phyloP scores from a whole-genome alignment of 805 yeast species.

The Wickerhamiella parazyma region DNA sequence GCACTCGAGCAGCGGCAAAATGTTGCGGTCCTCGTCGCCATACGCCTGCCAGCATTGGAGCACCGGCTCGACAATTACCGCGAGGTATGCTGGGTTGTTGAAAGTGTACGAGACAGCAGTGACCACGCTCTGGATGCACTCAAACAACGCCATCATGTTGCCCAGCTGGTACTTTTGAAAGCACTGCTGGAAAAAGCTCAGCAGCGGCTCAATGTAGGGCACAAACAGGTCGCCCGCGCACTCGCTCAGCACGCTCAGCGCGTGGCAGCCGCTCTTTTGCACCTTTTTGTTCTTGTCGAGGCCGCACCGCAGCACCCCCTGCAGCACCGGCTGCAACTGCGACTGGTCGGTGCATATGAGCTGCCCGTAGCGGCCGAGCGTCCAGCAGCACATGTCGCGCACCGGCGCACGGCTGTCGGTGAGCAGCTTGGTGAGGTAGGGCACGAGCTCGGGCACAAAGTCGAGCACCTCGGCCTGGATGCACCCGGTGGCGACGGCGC shows the following conservation, averaged over 20 bases:
- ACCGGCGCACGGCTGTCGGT: slow-evolving; percentile 69
- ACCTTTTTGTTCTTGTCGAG: slow-evolving; percentile 79
- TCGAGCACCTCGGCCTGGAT: slow-evolving; percentile 47
- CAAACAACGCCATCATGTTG: slow-evolving; percentile 70
- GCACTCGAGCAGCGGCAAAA: slow-evolving; percentile 90
- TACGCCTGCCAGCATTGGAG: slow-evolving; percentile 66
- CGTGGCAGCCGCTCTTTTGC: slow-evolving; percentile 88
- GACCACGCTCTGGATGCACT: slow-evolving; percentile 79
- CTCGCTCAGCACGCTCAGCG: slow-evolving; percentile 74
- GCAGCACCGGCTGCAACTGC: slow-evolving; percentile 64
- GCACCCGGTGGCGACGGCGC: slow-evolving; percentile 89
- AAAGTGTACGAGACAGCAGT: slow-evolving; percentile 56
- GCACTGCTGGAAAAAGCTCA: slow-evolving; percentile 59
- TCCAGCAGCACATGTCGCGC: slow-evolving; percentile 92
- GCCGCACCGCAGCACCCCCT: slow-evolving; percentile 59
- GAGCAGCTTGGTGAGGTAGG: slow-evolving; percentile 69
- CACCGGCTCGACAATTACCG: slow-evolving; percentile 63
- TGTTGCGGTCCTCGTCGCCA: slow-evolving; percentile 63
- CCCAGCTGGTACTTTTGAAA: slow-evolving; percentile 68
- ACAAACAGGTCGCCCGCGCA: slow-evolving; percentile 50
- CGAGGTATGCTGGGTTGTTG: slow-evolving; percentile 42
- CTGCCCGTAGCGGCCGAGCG: slow-evolving; percentile 66
- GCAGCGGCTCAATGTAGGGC: slow-evolving; percentile 50
- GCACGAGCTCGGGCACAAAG: slow-evolving; percentile 68
- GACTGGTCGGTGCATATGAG: slow-evolving; percentile 61